Evolutionary conservation across 306 rosid genomes (phyloP).

Genomic region (Herpetospermum pedunculosum): DNA sequence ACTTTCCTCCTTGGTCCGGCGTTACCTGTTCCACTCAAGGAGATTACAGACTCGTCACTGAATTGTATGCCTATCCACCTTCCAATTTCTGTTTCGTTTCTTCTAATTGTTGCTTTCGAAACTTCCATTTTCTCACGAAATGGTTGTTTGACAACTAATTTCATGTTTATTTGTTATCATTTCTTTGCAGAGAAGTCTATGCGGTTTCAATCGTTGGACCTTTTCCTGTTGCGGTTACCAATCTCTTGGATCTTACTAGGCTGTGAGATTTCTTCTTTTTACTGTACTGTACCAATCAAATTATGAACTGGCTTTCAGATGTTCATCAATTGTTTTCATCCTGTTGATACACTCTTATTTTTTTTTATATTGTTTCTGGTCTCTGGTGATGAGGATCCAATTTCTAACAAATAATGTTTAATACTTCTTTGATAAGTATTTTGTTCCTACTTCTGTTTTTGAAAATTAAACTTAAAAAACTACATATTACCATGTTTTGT

Average conservation of each 20-base stretch:
- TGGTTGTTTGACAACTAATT: not conserved
- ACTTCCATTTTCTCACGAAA: not conserved
- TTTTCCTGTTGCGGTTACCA: constrained; percentile 95
- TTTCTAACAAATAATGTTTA: not conserved
- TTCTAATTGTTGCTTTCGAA: not conserved
- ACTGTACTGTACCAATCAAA: no score
- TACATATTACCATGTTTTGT: not conserved
- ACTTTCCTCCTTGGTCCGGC: constrained; percentile 93
- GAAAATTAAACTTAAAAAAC: not conserved
- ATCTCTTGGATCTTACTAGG: constrained; percentile 89
- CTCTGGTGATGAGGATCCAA: not conserved
- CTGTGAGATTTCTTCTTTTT: constrained; percentile 36
- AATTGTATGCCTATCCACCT: constrained; percentile 35
- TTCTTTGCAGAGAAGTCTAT: constrained; percentile 70
- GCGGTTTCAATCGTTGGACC: constrained; percentile 97
- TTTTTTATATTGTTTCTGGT: not conserved
- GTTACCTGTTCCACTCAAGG: constrained; percentile 96
- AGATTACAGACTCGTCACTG: constrained; percentile 90
- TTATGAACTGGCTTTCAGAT: not conserved
- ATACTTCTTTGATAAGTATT: not conserved
- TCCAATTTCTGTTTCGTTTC: not conserved
- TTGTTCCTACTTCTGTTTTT: not conserved
- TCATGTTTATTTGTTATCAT: not conserved
- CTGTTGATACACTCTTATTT: not conserved
- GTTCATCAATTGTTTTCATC: not conserved